Percentiles rank a stretch among this genome's conserved stretches.
These are phyloP conservation scores for Cerrena zonata DNA, from an alignment of 1,284 basidiomycete species.

Conservation along the genomic window DNA sequence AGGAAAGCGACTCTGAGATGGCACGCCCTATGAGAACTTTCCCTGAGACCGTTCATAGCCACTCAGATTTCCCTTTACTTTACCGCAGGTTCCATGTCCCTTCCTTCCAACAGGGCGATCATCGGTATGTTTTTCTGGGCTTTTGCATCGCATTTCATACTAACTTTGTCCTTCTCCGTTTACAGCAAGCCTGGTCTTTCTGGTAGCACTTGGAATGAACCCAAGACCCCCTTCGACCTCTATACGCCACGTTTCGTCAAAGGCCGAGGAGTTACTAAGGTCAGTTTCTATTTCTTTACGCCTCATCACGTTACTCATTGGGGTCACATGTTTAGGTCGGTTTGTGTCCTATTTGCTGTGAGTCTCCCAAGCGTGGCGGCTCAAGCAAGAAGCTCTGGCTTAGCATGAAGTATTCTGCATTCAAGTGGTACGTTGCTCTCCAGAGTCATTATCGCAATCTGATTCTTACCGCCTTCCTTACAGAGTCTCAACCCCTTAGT, in stretches of 20 bases:
- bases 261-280: slow-evolving; percentile 61
- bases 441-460: not conserved
- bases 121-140: slow-evolving; percentile 20
- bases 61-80: slow-evolving; percentile 46
- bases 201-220: slow-evolving; percentile 53
- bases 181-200: not conserved
- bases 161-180: no score
- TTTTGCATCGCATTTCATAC: no score
- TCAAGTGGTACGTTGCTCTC: slow-evolving; percentile 57
- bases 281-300: slow-evolving; percentile 8
- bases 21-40: slow-evolving; percentile 37
- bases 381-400: slow-evolving; percentile 62
- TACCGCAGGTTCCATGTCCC: slow-evolving; percentile 64
- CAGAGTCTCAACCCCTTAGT: not conserved
- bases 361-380: slow-evolving; percentile 56
- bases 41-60: slow-evolving; percentile 40
- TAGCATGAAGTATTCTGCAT: slow-evolving; percentile 74
- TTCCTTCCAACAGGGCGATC: slow-evolving; percentile 39
- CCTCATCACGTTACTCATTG: not conserved
- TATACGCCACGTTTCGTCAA: slow-evolving; percentile 76
- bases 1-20: not conserved
- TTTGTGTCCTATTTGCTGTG: slow-evolving; percentile 72
- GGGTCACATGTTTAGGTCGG: slow-evolving; percentile 37
- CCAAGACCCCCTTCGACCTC: slow-evolving; percentile 53
- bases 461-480: not conserved